Base-by-base conservation (phyloP, 2,329 filamentous ascomycete genomes). In the Microdochium trichocladiopsis region DNA sequence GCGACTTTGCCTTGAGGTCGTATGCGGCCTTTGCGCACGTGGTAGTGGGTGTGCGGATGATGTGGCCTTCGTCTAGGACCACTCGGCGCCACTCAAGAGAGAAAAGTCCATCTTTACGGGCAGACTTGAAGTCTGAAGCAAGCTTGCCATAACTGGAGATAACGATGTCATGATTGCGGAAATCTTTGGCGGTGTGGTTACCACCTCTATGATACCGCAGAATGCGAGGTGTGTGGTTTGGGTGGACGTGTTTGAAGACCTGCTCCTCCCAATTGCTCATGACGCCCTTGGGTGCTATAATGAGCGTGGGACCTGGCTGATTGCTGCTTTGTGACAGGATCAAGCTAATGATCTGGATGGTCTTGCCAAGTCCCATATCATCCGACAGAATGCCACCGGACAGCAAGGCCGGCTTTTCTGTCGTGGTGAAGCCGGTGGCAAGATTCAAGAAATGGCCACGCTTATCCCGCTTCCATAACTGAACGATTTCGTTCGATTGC, bases 341-440 rank as follows among this genome's bases (percentile, higher is more conserved):
- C 33, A 95, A 71, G 51, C 88, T 88, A 59, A 96, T 93, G 48
- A 91, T 79, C 64, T 95, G 88, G 9, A 96, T 76, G 0, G 91
- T 96, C 72, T 95, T 95, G 23, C 91, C 91, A 4, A 96, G 71
- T 3, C 91, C 91, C 92, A 96, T 96, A 61, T 96, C 91, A 65
- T 96, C 91, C 2, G 90, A 90, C 9, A 96, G 76, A 49, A 96
- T 91, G 28, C 91, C 91, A 18, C 91, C 91, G 49, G 83, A 88
- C 6, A 88, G 82, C 22, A 95, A 75, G 1, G 72, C 67, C 0
- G 90, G 90, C 1, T 77, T 68, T 2, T 66, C 67, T 0, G 65
- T 67, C 9, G 78, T 83, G 10, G 82, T 78, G 63, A 84, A 92
- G 50, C 84, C 84, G 0, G 84, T 93, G 54, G 85, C 88, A 57